Base-by-base conservation (phyloP, 768 basidiomycete species). In the Agaricus subrufescens region DNA sequence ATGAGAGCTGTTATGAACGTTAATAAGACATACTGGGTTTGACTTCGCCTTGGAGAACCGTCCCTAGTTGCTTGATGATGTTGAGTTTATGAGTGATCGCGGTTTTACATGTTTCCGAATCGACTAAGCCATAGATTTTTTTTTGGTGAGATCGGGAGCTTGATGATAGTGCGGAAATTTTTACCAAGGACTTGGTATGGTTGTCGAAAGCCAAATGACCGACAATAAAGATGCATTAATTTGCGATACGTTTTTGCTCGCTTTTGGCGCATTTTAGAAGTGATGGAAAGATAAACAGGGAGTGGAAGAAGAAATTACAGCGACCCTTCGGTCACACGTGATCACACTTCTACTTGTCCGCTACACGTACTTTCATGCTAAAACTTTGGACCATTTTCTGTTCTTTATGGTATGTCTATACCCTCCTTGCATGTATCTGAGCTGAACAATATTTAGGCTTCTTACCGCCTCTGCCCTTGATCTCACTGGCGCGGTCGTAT, bases 231-330 rank as follows among this genome's bases (percentile, higher is more conserved):
- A 14, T 85, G 80, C 95, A 99, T 98, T 52, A 96, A 88, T 67
- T 94, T 94, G 61, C 88, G 83, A 72, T 98, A 98, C 0, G 87
- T 83, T 71, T 99, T 99, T 27, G 94, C 93, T 67, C 97, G 81
- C 73, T 92, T 97, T 73, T 97, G 93, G 54, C 94, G 80, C 97
- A 99, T 99, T 57, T 62, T 73, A 61, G 45, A 45, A 3, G 43
- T 48, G 30, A 42, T 6, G 8, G 34, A 34, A 37, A 39, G 46
- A 49, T 46, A 50, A 7, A 34, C 19, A 43, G 26, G 19, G 53
- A 45, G 14, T 6, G 31, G 23, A 14, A 25, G 45, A 58, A 40
- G 51, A 25, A 7, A 12, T 29, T 49, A 39, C 48, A 38, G 43
- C 44, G 11, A 34, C 8, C 42, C 49, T 44, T 53, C 27, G 37